Conservation (phyloP, 2,329 filamentous ascomycete genomes). For the Aphanoascus verrucosus region DNA sequence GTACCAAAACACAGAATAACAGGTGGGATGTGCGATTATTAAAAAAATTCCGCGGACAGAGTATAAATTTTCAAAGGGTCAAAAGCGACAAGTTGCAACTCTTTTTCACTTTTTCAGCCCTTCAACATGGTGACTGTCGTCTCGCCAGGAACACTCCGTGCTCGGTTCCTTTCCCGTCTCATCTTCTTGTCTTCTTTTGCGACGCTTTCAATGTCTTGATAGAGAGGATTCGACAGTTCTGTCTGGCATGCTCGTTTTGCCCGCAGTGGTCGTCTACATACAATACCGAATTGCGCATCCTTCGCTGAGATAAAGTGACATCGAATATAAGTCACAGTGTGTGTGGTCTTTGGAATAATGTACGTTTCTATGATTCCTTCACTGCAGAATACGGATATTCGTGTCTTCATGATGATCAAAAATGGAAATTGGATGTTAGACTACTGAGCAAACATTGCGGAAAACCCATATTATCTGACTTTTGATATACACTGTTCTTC, state of each 20-base stretch:
- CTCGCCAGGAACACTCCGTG: not conserved
- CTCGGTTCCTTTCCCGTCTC: not conserved
- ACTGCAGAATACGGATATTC: not conserved
- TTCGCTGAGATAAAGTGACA: not conserved
- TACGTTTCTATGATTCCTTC: not conserved
- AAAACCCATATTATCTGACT: constrained; percentile 23
- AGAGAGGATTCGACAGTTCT: not conserved
- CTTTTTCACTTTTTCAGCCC: not conserved
- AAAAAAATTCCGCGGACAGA: not conserved
- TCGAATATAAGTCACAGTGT: not conserved
- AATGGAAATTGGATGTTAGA: constrained; percentile 37
- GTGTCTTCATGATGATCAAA: constrained; percentile 28
- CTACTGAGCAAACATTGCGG: constrained; percentile 37
- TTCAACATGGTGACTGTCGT: constrained; percentile 1
- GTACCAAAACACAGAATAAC: not conserved
- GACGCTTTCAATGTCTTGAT: constrained; percentile 7
- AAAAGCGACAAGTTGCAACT: too few relatives aligned
- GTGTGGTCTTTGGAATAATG: not conserved
- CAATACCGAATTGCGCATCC: not conserved
- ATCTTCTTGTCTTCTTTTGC: not conserved
- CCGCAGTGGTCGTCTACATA: not conserved
- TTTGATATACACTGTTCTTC: not conserved
- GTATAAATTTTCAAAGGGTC: not conserved
- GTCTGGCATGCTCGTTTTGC: not conserved
- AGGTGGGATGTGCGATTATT: not conserved